A percentile compares a stretch with the other conserved stretches of the same genome.
phyloP scores from a whole-genome alignment of 768 basidiomycete genomes.

The Trametes villosa region DNA sequence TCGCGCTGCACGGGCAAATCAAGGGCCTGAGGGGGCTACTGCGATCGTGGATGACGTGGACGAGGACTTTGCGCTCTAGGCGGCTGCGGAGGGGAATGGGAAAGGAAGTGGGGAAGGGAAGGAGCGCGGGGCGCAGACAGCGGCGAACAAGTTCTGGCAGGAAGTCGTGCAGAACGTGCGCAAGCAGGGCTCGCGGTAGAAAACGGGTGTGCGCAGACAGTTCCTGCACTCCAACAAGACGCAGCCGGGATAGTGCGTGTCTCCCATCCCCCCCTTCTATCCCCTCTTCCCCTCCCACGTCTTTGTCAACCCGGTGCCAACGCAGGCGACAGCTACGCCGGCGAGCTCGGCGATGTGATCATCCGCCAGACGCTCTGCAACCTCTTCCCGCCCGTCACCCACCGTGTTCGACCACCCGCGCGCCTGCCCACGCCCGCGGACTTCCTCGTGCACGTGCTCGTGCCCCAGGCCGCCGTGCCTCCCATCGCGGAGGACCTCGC shows the following conservation, averaged over 20 bases:
- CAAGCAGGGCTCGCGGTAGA: constrained; percentile 65
- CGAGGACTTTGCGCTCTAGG: constrained; percentile 30
- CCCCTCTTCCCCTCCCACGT: not conserved
- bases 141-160: constrained; percentile 66
- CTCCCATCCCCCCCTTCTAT: not conserved
- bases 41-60: constrained; percentile 54
- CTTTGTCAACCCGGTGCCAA: not conserved
- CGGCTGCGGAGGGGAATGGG: not conserved
- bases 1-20: constrained; percentile 55
- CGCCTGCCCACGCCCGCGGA: constrained; percentile 72
- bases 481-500: constrained; percentile 82
- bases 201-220: constrained; percentile 71
- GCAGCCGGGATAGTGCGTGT: constrained; percentile 87
- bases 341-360: constrained; percentile 81
- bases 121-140: constrained; percentile 36
- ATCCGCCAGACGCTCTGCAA: constrained; percentile 78
- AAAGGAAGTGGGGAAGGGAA: constrained; percentile 18
- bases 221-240: constrained; percentile 80
- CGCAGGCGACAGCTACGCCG: constrained; percentile 67
- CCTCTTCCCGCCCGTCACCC: constrained; percentile 74
- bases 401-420: constrained; percentile 55
- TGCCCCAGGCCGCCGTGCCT: constrained; percentile 82
- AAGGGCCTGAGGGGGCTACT: constrained; percentile 52
- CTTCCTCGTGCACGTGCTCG: constrained; percentile 83
- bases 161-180: constrained; percentile 67